These are phyloP conservation scores for Zalaria sp. DNA, from an alignment of 2,329 filamentous ascomycete species.

Conservation along the genomic window DNA sequence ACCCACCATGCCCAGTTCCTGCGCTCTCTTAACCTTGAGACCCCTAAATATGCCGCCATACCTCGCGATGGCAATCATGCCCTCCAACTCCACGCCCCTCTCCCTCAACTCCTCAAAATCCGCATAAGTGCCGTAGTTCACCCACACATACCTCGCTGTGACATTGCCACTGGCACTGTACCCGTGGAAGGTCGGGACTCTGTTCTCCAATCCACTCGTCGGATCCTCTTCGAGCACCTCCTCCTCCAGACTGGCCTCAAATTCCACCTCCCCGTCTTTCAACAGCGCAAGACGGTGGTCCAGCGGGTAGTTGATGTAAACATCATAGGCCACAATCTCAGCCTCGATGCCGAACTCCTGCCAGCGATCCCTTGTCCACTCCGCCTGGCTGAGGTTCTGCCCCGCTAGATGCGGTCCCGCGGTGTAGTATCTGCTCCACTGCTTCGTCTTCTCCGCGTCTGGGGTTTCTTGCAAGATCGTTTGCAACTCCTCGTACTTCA, in stretches of 20 bases:
- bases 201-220: conserved; percentile 38
- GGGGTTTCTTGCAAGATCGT: conserved; percentile 41
- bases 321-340: conserved; percentile 33
- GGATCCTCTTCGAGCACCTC: conserved; percentile 73
- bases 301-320: conserved; percentile 37
- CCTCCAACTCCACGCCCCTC: conserved; percentile 28
- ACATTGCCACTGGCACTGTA: conserved; percentile 33
- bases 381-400: conserved; percentile 36
- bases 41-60: conserved; percentile 32
- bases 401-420: conserved; percentile 36
- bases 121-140: conserved; percentile 26
- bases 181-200: conserved; percentile 26
- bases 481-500: conserved; percentile 41
- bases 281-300: conserved; percentile 31
- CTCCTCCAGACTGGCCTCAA: conserved; percentile 59
- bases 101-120: conserved; percentile 28
- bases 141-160: conserved; percentile 33
- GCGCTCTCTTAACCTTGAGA: conserved; percentile 34
- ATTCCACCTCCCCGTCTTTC: conserved; percentile 21
- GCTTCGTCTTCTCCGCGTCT: conserved; percentile 33
- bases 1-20: conserved; percentile 30
- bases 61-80: conserved; percentile 33
- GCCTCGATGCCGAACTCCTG: conserved; percentile 32
- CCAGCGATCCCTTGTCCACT: conserved; percentile 37
- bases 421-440: conserved; percentile 38